Evolutionary conservation across 805 yeast genomes (phyloP), one percentile per base, ranked within the genome.

Genomic region (Kuraishia ogatae): DNA sequence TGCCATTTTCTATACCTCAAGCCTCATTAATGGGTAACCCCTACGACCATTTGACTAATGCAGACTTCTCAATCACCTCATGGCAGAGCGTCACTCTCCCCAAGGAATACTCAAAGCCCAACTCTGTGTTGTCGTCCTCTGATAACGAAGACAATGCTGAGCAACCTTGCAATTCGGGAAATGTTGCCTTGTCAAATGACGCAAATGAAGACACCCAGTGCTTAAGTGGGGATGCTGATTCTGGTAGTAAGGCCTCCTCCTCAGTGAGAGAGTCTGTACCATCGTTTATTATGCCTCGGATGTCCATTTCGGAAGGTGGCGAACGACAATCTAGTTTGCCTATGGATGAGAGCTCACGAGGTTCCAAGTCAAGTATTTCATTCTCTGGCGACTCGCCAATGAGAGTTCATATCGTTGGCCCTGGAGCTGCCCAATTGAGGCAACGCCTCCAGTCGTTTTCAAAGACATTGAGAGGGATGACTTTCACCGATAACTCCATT

Each of bases 261-360:
- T 62, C 71, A 19, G 62, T 65, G 7, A 50, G 50, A 17, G 55
- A 57, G 47, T 51, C 55, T 23, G 59, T 62, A 13, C 72, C 74
- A 2, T 68, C 72, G 0, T 71, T 71, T 58, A 67, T 70, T 19
- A 71, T 71, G 75, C 75, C 75, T 1, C 60, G 66, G 43, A 70
- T 71, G 13, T 66, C 72, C 3, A 56, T 69, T 29, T 59, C 63
- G 10, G 59, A 54, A 17, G 53, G 43, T 15, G 43, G 43, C 2
- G 43, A 15, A 7, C n/a, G 13, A 15, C 43, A 35, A 17, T 26
- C 29, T 6, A 26, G 29, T 26, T 5, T 26, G 5, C 29, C 29
- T 51, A 17, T 49, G 19, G 26, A n/a, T 43, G 17, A 46, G 21
- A 11, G 48, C 17, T 35, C 43, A 35, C 43, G 43, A 35, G 43